A percentile compares a stretch with the other conserved stretches of the same genome.
These are phyloP conservation scores for Pseudoneurospora amorphoporcata DNA, from an alignment of 495 filamentous ascomycete genomes.

Conservation along the genomic window DNA sequence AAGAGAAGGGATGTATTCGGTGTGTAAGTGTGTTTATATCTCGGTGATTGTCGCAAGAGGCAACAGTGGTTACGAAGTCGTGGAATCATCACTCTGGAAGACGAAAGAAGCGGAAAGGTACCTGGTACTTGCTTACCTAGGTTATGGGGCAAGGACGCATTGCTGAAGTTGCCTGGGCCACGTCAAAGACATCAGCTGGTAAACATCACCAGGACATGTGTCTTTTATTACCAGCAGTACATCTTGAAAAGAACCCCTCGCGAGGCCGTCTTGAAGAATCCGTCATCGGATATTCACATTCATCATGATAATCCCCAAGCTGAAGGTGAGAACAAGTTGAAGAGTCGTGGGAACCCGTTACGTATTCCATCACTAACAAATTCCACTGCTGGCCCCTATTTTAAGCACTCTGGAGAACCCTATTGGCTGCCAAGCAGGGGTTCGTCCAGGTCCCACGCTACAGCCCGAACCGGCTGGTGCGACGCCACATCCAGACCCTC, in stretches of 20 bases:
- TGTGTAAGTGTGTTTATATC: not conserved
- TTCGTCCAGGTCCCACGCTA: not conserved
- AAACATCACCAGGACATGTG: not conserved
- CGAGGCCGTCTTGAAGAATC: not conserved
- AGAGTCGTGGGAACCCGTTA: not conserved
- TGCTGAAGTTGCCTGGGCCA: not conserved
- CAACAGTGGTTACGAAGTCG: conserved; percentile 14
- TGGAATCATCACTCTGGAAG: conserved; percentile 8
- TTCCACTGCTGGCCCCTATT: not conserved
- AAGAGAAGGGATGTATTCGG: not conserved
- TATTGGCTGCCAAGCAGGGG: not conserved
- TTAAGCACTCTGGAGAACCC: not conserved
- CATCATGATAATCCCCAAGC: not conserved
- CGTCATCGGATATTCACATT: not conserved
- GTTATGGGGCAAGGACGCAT: not conserved
- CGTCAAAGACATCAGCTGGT: not conserved
- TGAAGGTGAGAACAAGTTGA: not conserved
- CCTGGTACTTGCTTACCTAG: not conserved
- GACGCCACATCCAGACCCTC: not conserved
- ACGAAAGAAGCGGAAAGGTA: conserved; percentile 1
- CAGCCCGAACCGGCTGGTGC: not conserved
- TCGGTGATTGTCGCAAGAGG: not conserved
- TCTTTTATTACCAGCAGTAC: not conserved
- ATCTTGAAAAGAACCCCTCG: not conserved
- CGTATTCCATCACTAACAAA: not conserved